These are phyloP conservation scores for Ramalina intermedia DNA, from an alignment of 495 filamentous ascomycete genomes.

Conservation along the genomic window DNA sequence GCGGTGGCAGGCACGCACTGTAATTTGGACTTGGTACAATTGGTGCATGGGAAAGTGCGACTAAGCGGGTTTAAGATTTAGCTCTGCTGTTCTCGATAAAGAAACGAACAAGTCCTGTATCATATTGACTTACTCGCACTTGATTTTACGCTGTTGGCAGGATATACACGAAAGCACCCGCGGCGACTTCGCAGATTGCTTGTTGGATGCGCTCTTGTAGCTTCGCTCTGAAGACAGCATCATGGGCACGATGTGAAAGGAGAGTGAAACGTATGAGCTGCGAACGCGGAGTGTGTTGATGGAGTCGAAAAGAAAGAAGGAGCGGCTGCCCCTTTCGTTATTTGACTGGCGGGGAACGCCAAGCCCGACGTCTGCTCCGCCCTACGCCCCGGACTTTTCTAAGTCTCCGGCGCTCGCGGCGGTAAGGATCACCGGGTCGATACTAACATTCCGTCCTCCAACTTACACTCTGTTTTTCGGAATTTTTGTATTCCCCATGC, in stretches of 20 bases:
- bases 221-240: neutral
- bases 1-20: slow-evolving; percentile 35
- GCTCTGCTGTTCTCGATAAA: neutral
- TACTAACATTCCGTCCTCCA: too few species aligned
- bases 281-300: too few species aligned
- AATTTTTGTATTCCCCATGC: too few species aligned
- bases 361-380: too few species aligned
- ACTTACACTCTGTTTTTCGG: too few species aligned
- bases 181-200: slow-evolving; percentile 18
- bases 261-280: neutral
- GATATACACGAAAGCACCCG: slow-evolving; percentile 41
- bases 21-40: slow-evolving; percentile 27
- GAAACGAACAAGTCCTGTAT: neutral
- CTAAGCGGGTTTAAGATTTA: neutral
- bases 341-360: too few species aligned
- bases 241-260: neutral
- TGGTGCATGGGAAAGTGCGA: slow-evolving; percentile 37
- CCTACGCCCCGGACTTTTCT: too few species aligned
- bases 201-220: too few species aligned
- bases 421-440: too few species aligned
- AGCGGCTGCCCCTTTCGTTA: too few species aligned
- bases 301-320: too few species aligned
- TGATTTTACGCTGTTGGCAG: slow-evolving; percentile 45
- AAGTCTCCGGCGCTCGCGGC: too few species aligned
- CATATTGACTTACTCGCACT: slow-evolving; percentile 26